phyloP scores from a whole-genome alignment of 306 rosid species.

The Vicia sativa region DNA sequence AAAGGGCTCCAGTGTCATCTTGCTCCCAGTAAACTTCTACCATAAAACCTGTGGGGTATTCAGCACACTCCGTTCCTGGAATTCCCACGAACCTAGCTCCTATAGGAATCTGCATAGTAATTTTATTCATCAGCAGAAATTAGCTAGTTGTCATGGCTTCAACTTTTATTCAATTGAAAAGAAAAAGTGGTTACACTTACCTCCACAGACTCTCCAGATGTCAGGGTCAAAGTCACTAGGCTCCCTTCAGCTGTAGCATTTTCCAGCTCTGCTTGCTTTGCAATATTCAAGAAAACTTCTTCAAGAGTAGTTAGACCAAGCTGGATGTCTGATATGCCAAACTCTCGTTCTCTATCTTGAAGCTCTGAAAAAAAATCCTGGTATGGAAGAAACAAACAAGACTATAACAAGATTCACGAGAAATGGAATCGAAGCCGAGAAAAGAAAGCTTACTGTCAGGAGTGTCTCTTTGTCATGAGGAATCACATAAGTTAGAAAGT shows the following conservation, averaged over 20 bases:
- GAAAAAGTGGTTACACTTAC: slow-evolving; percentile 41
- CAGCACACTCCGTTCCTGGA: slow-evolving; percentile 70
- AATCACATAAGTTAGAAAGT: slow-evolving; percentile 70
- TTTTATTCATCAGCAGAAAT: slow-evolving; percentile 29
- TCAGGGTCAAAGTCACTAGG: slow-evolving; percentile 55
- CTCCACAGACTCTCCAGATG: slow-evolving; percentile 62
- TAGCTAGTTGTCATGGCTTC: slow-evolving; percentile 7
- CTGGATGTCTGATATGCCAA: slow-evolving; percentile 79
- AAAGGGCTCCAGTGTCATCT: slow-evolving; percentile 74
- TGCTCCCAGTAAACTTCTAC: slow-evolving; percentile 87
- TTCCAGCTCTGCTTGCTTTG: slow-evolving; percentile 83
- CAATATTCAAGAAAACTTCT: slow-evolving; percentile 91
- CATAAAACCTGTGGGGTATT: slow-evolving; percentile 71
- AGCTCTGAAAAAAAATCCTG: slow-evolving; percentile 78
- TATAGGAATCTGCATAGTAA: slow-evolving; percentile 59
- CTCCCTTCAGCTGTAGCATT: slow-evolving; percentile 77
- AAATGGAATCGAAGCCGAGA: slow-evolving; percentile 17
- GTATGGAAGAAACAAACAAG: slow-evolving; percentile 31
- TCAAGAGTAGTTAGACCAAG: slow-evolving; percentile 85
- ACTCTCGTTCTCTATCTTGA: slow-evolving; percentile 64
- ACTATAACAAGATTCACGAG: slow-evolving; percentile 16
- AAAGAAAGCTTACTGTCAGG: slow-evolving; percentile 50
- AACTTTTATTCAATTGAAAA: neutral
- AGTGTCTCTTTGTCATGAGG: slow-evolving; percentile 75
- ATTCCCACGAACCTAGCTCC: slow-evolving; percentile 83